Evolutionary conservation across 2,329 filamentous ascomycete genomes (phyloP), one percentile per base, ranked within the genome.

Genomic region (Xylariales sp.): DNA sequence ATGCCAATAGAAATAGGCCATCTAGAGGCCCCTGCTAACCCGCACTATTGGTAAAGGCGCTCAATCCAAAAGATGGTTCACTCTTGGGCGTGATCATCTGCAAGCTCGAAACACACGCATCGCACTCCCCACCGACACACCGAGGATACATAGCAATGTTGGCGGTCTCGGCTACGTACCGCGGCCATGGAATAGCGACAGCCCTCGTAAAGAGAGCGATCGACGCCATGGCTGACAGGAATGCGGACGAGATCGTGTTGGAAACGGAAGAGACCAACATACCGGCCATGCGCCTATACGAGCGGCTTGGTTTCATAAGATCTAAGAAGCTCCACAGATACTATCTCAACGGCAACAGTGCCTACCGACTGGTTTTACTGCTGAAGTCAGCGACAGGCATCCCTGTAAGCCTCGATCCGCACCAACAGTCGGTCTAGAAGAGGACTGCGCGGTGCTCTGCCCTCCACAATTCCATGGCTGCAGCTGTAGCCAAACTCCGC

Each of bases 71-170:
- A 35, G 75, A 81, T 47, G 66, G 69, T 13, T 74, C 73, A 37
- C 77, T 98, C 40, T 78, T 95, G 42, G 93, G 93, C 40, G 90
- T 97, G 31, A 85, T 98, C 30, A 83, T 98, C 43, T 95, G 85
- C 63, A 98, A 98, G 62, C 79, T 98, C 42, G 93, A 98, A 60
- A 77, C 81, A 17, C 93, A 98, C 65, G 78, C 87, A 16, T 86
- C 85, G 5, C 89, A 91, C 47, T 90, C 89, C 2, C 69, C 76
- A 1, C 66, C 77, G 2, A 83, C 80, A 0, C 72, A 89, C 47
- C 80, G 93, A 45, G 93, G 93, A 40, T 98, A 98, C 65, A 97
- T 98, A 51, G 93, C 93, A 55, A 98, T 98, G 93, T 75, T 98
- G 29, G 93, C 93, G n/a, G 90, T 95, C 5, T 79, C 83, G 29